phyloP scores from a whole-genome alignment of 2,329 filamentous ascomycete genomes.

The Endocalyx cinctus region DNA sequence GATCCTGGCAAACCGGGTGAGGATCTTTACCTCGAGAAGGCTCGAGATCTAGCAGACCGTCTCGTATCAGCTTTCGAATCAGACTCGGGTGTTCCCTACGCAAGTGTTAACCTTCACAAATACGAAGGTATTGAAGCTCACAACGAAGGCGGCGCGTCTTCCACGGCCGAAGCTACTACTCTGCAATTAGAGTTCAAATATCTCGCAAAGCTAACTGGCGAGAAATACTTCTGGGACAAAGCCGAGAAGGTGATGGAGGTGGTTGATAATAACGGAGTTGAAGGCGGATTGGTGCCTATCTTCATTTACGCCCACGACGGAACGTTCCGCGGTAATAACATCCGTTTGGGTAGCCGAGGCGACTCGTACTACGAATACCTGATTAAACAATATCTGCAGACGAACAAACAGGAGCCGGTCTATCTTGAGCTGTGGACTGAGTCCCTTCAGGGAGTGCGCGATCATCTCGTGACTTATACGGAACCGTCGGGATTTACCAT shows the following conservation, averaged over 20 bases:
- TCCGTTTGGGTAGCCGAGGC: conserved; percentile 86
- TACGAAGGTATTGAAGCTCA: conserved; percentile 75
- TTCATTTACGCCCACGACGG: conserved; percentile 79
- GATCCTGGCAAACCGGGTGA: conserved; percentile 71
- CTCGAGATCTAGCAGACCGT: conserved; percentile 84
- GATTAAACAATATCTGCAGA: conserved; percentile 97
- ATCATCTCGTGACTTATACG: conserved; percentile 88
- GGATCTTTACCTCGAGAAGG: conserved; percentile 94
- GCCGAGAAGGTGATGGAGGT: conserved; percentile 89
- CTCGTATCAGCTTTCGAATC: conserved; percentile 86
- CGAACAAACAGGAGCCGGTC: conserved; percentile 75
- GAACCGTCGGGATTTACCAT: conserved; percentile 77
- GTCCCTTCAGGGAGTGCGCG: conserved; percentile 76
- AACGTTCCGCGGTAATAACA: conserved; percentile 75
- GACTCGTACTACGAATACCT: conserved; percentile 99
- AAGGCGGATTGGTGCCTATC: conserved; percentile 86
- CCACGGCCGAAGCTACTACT: conserved; percentile 88
- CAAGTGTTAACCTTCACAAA: conserved; percentile 82
- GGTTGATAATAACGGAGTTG: conserved; percentile 73
- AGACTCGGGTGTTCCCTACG: conserved; percentile 78
- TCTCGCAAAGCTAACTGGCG: conserved; percentile 87
- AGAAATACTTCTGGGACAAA: conserved; percentile 86
- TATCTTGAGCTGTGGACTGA: conserved; percentile 95
- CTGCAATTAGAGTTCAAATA: conserved; percentile 98
- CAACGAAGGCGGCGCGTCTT: conserved; percentile 79